Evolutionary conservation across 305 asterid species (phyloP).

Genomic region (Fraxinus greggii): DNA sequence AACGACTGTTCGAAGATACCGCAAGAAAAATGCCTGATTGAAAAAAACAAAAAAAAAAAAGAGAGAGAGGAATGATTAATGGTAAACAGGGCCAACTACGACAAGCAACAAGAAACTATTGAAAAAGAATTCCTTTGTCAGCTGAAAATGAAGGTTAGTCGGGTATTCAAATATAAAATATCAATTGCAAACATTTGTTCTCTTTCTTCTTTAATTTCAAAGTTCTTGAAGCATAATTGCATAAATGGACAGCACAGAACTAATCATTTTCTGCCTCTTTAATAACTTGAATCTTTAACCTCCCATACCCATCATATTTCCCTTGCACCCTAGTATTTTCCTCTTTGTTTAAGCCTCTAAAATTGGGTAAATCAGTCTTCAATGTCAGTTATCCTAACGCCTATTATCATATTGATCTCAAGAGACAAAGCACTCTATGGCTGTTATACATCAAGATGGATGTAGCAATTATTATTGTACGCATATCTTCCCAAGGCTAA

Average conservation of each 20-base stretch:
- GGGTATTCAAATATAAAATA: neutral
- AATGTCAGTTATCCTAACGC: neutral
- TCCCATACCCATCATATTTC: neutral
- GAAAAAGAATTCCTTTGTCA: neutral
- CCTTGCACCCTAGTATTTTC: neutral
- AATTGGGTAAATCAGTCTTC: neutral
- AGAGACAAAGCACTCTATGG: neutral
- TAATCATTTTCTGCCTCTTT: neutral
- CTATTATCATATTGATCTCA: neutral
- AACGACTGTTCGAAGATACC: slow-evolving; percentile 75
- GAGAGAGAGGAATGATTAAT: neutral
- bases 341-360: neutral
- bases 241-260: neutral
- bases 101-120: neutral
- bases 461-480: neutral
- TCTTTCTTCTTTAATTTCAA: neutral
- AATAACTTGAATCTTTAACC: neutral
- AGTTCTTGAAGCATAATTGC: neutral
- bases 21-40: slow-evolving; percentile 68
- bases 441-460: neutral
- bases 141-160: neutral
- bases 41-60: neutral
- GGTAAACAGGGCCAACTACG: neutral
- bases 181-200: neutral
- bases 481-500: neutral